These are phyloP conservation scores for Mycena amicta DNA, from an alignment of 768 basidiomycete species.

Conservation along the genomic window DNA sequence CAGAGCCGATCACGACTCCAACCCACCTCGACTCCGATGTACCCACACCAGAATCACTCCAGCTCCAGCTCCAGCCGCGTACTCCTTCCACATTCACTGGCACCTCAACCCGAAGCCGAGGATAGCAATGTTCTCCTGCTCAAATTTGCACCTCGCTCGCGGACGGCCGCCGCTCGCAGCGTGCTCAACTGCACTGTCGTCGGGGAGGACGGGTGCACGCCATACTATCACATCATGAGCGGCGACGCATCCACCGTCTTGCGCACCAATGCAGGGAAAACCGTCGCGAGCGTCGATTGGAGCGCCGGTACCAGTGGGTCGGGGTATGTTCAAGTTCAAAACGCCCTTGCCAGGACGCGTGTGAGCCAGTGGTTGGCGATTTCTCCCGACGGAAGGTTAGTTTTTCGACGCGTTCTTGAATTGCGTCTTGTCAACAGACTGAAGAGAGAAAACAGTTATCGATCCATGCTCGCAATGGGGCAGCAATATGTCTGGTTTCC, in stretches of 20 bases:
- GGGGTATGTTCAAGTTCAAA: conserved; percentile 3
- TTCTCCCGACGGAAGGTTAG: conserved; percentile 11
- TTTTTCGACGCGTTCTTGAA: neutral
- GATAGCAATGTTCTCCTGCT: neutral
- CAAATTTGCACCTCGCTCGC: neutral
- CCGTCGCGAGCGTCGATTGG: conserved; percentile 9
- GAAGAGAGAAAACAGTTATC: neutral
- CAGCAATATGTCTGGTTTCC: conserved; percentile 15
- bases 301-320: neutral
- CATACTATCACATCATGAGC: conserved; percentile 18
- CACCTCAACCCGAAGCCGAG: neutral
- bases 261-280: conserved; percentile 14
- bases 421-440: neutral
- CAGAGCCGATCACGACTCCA: no score
- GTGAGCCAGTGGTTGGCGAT: conserved; percentile 10
- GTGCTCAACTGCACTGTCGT: conserved; percentile 14
- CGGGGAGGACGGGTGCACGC: conserved; percentile 8
- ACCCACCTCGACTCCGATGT: no score
- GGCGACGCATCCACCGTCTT: neutral
- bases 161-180: neutral
- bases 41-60: no score
- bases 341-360: neutral
- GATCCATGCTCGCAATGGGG: conserved; percentile 4
- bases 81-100: no score
- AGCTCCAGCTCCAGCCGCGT: no score